These are phyloP conservation scores for Lenwebbia sp. DNA, from an alignment of 345 rosid species.

Conservation along the genomic window DNA sequence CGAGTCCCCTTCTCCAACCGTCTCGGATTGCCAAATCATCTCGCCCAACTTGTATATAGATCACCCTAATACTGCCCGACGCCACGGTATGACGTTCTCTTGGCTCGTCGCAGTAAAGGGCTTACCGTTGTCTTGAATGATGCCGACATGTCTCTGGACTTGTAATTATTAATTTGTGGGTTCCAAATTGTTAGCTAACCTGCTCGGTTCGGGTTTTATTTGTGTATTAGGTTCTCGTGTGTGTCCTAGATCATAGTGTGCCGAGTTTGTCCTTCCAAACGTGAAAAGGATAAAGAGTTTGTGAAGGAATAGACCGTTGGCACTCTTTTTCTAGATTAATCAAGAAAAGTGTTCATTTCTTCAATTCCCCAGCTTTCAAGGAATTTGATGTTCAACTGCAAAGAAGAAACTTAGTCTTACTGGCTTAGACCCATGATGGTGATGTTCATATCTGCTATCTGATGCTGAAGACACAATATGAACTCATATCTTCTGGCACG, in stretches of 20 bases:
- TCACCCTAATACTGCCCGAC: slow-evolving; percentile 4
- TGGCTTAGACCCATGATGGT: not conserved
- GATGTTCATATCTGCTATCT: not conserved
- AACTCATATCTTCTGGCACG: not conserved
- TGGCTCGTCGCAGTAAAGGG: slow-evolving; percentile 21
- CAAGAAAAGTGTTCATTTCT: not conserved
- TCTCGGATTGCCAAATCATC: slow-evolving; percentile 13
- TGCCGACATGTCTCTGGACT: not conserved
- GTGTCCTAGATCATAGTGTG: slow-evolving; percentile 6
- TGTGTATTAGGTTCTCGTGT: not conserved
- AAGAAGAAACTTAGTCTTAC: not conserved
- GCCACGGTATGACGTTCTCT: slow-evolving; percentile 6
- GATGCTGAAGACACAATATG: not conserved
- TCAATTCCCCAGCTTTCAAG: not conserved
- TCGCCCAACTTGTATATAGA: slow-evolving; percentile 14
- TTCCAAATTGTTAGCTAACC: not conserved
- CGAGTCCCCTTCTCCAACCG: slow-evolving; percentile 7
- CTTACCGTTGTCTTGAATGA: slow-evolving; percentile 9
- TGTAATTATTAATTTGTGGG: not conserved
- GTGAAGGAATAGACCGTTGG: slow-evolving; percentile 1
- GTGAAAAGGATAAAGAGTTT: not conserved
- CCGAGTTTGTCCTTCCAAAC: slow-evolving; percentile 1
- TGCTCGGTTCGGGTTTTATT: not conserved
- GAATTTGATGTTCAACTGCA: not conserved
- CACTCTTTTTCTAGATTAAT: slow-evolving; percentile 4